Conservation (phyloP, 352 stramenopile species). For the Phytophthora hibernalis region DNA sequence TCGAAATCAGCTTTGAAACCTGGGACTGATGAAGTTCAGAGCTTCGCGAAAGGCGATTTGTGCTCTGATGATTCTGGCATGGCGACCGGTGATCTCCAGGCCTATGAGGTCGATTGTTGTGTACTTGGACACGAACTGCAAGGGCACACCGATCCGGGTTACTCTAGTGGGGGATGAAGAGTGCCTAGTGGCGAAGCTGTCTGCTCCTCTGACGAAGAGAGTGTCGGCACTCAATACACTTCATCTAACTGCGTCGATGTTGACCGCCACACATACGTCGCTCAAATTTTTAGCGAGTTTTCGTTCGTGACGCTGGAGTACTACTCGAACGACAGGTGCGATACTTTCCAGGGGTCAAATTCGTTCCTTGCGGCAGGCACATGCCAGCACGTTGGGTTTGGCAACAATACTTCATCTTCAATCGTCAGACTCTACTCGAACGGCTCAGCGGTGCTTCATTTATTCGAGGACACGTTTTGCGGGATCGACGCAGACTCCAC, state of each 20-base stretch:
- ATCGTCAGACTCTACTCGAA: constrained; percentile 1
- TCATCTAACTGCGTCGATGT: constrained; percentile 4
- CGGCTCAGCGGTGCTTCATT: constrained; percentile 6
- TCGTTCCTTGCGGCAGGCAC: constrained; percentile 17
- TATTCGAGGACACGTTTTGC: constrained; percentile 6
- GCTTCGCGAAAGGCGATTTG: neutral
- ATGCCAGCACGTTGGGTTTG: neutral
- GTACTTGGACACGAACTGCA: constrained; percentile 16
- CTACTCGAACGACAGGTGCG: constrained; percentile 4
- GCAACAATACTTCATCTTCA: neutral
- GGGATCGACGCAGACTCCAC: neutral
- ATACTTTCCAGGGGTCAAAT: neutral
- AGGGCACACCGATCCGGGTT: constrained; percentile 7
- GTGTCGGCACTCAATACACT: neutral
- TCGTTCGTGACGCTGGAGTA: constrained; percentile 9
- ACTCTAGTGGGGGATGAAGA: neutral
- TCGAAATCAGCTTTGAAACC: neutral
- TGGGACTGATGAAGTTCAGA: neutral
- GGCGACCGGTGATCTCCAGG: neutral
- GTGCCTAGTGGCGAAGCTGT: constrained; percentile 1
- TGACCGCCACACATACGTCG: constrained; percentile 6
- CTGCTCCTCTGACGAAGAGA: neutral
- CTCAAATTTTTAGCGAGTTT: constrained; percentile 10
- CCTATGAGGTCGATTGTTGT: constrained; percentile 6
- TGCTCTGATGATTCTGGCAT: constrained; percentile 5